Conservation (phyloP, 1,139 yeast genomes). For the Yamadazyma kanchanaburiensis region DNA sequence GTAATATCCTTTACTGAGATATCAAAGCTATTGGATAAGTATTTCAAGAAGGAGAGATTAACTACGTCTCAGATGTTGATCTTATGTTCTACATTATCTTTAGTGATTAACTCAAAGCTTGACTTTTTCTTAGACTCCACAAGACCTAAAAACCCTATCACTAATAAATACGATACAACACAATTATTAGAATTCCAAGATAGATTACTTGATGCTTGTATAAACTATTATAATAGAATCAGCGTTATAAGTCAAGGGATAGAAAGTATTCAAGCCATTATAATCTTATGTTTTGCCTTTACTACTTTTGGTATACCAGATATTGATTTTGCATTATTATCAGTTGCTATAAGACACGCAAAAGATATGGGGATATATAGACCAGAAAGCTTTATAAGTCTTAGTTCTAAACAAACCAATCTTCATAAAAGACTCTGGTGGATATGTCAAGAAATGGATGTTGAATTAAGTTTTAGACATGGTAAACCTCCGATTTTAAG, state of each 20-base stretch:
- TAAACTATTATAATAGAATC: conserved; percentile 47
- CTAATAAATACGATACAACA: conserved; percentile 6
- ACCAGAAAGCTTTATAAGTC: conserved; percentile 41
- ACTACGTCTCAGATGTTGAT: conserved; percentile 9
- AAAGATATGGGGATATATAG: conserved; percentile 67
- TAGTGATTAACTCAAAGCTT: conserved; percentile 4
- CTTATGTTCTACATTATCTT: conserved; percentile 5
- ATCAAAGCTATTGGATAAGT: conserved; percentile 18
- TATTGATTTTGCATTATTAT: conserved; percentile 38
- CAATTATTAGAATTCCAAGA: conserved; percentile 17
- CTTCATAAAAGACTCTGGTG: conserved; percentile 50
- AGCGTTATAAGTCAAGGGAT: conserved; percentile 50
- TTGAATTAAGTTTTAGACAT: conserved; percentile 49
- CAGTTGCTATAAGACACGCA: conserved; percentile 57
- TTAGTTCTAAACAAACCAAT: conserved; percentile 32
- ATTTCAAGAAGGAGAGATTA: conserved; percentile 13
- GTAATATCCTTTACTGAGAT: conserved; percentile 19
- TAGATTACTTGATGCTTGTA: conserved; percentile 26
- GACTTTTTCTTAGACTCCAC: not conserved
- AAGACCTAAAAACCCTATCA: not conserved
- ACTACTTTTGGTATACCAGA: conserved; percentile 41
- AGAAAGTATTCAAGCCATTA: conserved; percentile 45
- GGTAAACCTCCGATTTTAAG: conserved; percentile 61
- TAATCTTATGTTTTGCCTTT: conserved; percentile 41
- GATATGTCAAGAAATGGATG: conserved; percentile 51